Conservation (phyloP, 805 yeast species). For the Pachysolen tannophilus region DNA sequence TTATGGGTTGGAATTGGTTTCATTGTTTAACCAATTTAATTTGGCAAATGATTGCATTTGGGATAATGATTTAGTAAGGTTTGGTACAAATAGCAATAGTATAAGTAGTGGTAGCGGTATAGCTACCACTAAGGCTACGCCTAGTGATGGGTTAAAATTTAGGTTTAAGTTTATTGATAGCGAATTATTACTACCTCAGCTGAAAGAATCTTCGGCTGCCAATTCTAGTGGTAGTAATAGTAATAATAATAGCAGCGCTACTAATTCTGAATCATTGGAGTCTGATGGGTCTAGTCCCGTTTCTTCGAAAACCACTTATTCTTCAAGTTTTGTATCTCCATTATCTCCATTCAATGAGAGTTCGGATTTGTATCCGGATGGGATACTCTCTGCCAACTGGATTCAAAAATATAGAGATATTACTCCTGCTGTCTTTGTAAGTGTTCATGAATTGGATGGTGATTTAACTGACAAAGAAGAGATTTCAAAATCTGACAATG, state of each 20-base stretch:
- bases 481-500: slow-evolving; percentile 19
- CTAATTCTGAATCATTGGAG: neutral
- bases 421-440: slow-evolving; percentile 39
- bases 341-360: slow-evolving; percentile 38
- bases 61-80: slow-evolving; percentile 14
- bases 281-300: neutral
- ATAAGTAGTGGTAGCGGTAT: too few relatives aligned
- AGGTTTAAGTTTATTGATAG: slow-evolving; percentile 24
- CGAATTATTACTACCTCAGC: slow-evolving; percentile 16
- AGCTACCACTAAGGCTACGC: slow-evolving; percentile 11
- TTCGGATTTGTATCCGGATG: slow-evolving; percentile 30
- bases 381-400: slow-evolving; percentile 42
- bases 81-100: too few relatives aligned
- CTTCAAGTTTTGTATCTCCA: slow-evolving; percentile 13
- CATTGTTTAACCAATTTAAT: slow-evolving; percentile 21
- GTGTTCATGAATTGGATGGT: slow-evolving; percentile 32
- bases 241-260: too few relatives aligned
- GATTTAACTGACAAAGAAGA: slow-evolving; percentile 19
- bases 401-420: slow-evolving; percentile 38
- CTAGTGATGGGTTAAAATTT: slow-evolving; percentile 15
- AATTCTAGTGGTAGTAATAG: too few relatives aligned
- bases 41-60: slow-evolving; percentile 8
- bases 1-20: slow-evolving; percentile 21
- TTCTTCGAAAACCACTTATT: neutral
- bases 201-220: neutral